phyloP scores from a whole-genome alignment of 345 rosid genomes.

The Raphanus sativus region DNA sequence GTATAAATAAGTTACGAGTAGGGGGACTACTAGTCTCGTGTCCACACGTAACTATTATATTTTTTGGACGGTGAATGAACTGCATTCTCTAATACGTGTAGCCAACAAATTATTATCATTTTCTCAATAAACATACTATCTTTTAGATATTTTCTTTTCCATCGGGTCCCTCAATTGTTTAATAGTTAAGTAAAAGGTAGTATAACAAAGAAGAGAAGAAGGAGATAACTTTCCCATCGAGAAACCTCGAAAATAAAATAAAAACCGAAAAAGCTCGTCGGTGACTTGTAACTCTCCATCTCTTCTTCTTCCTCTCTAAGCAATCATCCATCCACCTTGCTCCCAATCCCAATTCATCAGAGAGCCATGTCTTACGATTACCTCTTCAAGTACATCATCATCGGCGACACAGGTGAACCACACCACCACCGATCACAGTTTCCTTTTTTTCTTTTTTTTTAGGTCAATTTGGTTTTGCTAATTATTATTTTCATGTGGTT shows the following conservation, averaged over 20 bases:
- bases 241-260: slow-evolving; percentile 35
- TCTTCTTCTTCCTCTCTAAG: slow-evolving; percentile 20
- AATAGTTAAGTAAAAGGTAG: background rate
- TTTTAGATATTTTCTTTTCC: background rate
- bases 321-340: background rate
- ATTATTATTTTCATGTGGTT: background rate
- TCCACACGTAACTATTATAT: background rate
- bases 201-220: background rate
- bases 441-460: too few relatives aligned
- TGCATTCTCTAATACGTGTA: background rate
- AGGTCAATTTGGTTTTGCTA: slow-evolving; percentile 7
- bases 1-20: background rate
- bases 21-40: background rate
- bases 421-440: background rate
- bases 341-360: background rate
- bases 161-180: background rate
- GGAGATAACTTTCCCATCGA: background rate
- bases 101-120: background rate
- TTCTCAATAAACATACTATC: background rate
- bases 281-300: slow-evolving; percentile 7
- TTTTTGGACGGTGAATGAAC: background rate
- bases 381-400: slow-evolving; percentile 77
- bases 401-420: slow-evolving; percentile 62
- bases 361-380: slow-evolving; percentile 66
- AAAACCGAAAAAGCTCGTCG: background rate